These are phyloP conservation scores for Xylariaceae sp. DNA, from an alignment of 2,329 filamentous ascomycete species.

Conservation along the genomic window DNA sequence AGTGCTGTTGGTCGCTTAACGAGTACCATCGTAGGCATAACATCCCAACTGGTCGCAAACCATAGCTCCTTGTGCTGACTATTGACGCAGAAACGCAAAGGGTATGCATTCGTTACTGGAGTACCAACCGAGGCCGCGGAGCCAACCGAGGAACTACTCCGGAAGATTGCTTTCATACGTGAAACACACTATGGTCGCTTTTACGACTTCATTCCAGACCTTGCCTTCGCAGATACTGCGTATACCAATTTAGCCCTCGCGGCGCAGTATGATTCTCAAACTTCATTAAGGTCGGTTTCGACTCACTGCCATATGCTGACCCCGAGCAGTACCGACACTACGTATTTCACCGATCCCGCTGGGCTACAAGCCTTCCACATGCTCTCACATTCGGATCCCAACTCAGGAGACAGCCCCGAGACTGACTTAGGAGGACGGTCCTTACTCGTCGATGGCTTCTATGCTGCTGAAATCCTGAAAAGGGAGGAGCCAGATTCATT, in stretches of 20 bases:
- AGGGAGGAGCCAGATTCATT: conserved; percentile 52
- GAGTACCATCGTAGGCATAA: conserved; percentile 48
- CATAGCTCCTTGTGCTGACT: conserved; percentile 12
- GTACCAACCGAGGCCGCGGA: conserved; percentile 61
- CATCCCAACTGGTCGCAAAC: neutral
- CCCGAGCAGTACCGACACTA: conserved; percentile 68
- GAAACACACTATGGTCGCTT: conserved; percentile 82
- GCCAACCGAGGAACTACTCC: conserved; percentile 67
- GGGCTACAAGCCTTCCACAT: conserved; percentile 91
- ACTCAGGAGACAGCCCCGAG: conserved; percentile 13
- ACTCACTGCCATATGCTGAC: neutral
- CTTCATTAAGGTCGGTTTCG: too few relatives aligned
- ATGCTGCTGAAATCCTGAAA: conserved; percentile 58
- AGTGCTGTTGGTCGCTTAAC: conserved; percentile 56
- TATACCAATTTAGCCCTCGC: conserved; percentile 81
- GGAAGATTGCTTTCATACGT: conserved; percentile 79
- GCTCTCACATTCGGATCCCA: conserved; percentile 58
- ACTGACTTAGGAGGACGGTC: conserved; percentile 61
- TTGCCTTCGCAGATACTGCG: conserved; percentile 81
- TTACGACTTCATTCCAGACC: conserved; percentile 81
- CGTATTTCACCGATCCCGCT: conserved; percentile 89
- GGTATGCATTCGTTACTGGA: conserved; percentile 71
- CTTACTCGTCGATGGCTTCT: conserved; percentile 81
- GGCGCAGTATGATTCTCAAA: conserved; percentile 49
- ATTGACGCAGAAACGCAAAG: conserved; percentile 52